These are phyloP conservation scores for Fraxinus paxiana DNA, from an alignment of 305 asterid genomes.

Conservation along the genomic window DNA sequence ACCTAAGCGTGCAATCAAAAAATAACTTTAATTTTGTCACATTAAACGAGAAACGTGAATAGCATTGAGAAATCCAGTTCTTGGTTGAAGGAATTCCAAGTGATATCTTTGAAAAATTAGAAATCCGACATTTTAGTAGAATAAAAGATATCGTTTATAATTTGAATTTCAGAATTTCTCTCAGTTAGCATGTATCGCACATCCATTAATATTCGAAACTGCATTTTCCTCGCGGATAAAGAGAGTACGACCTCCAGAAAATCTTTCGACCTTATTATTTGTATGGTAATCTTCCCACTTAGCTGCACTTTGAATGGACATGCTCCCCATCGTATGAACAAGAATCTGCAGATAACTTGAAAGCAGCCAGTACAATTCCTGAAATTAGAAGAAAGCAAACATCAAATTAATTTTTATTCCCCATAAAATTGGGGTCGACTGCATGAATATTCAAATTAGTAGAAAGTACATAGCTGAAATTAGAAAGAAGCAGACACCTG, in stretches of 20 bases:
- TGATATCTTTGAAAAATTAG: not conserved
- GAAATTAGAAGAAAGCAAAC: not conserved
- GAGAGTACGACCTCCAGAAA: not conserved
- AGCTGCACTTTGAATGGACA: not conserved
- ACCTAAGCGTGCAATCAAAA: not conserved
- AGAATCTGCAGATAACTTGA: not conserved
- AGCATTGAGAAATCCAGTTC: not conserved
- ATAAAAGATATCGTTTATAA: not conserved
- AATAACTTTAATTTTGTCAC: not conserved
- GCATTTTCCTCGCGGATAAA: not conserved
- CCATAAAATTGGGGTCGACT: not conserved
- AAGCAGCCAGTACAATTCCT: not conserved
- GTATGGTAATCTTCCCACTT: not conserved
- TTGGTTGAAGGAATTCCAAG: not conserved
- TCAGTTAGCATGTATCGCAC: not conserved
- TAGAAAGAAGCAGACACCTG: slow-evolving; percentile 23
- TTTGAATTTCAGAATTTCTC: not conserved
- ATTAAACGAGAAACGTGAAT: not conserved
- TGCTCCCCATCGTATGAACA: not conserved
- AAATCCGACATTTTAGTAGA: not conserved
- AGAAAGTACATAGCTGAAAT: not conserved
- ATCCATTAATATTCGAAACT: not conserved
- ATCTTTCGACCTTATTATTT: not conserved
- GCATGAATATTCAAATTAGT: not conserved
- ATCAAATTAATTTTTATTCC: not conserved